phyloP scores from a whole-genome alignment of 2,329 filamentous ascomycete genomes.

The Fusarium kyushuense region DNA sequence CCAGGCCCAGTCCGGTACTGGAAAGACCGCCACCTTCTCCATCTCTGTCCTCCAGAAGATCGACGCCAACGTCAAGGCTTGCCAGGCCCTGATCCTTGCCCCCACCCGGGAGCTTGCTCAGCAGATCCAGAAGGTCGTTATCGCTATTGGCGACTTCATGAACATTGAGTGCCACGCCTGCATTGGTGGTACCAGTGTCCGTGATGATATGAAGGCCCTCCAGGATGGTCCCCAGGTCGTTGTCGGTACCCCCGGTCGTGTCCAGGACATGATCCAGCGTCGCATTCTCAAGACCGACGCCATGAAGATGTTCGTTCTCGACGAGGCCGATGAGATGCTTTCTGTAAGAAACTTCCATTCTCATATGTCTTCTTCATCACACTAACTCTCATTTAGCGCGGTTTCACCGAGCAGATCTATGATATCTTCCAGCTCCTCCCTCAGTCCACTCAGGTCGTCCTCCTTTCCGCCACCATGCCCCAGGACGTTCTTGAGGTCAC shows the following conservation, averaged over 20 bases:
- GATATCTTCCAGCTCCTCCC: constrained; percentile 99
- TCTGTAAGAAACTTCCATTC: constrained; percentile 68
- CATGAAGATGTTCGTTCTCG: constrained; percentile 99
- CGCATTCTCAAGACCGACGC: constrained; percentile 95
- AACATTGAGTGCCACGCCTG: constrained; percentile 98
- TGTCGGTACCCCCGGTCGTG: constrained; percentile 97
- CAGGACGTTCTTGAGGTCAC: constrained; percentile 99
- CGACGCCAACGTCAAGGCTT: constrained; percentile 92
- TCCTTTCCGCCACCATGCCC: constrained; percentile 98
- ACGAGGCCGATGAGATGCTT: constrained; percentile 99
- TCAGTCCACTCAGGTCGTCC: constrained; percentile 97
- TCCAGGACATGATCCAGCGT: constrained; percentile 99
- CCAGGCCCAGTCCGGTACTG: constrained; percentile 99
- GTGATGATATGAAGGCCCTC: constrained; percentile 98
- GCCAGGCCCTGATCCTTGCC: constrained; percentile 97
- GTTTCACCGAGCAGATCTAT: constrained; percentile 99
- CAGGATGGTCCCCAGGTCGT: constrained; percentile 97
- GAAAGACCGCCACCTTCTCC: constrained; percentile 99
- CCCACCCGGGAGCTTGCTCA: constrained; percentile 98
- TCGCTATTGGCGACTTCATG: constrained; percentile 99
- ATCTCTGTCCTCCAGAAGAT: constrained; percentile 99
- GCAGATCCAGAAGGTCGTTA: constrained; percentile 99
- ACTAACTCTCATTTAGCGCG: constrained; percentile 71
- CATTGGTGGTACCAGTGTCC: constrained; percentile 97
- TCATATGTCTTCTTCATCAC: neutral